These are phyloP conservation scores for Cytospora paraplurivora DNA, from an alignment of 2,329 filamentous ascomycete genomes.

Conservation along the genomic window DNA sequence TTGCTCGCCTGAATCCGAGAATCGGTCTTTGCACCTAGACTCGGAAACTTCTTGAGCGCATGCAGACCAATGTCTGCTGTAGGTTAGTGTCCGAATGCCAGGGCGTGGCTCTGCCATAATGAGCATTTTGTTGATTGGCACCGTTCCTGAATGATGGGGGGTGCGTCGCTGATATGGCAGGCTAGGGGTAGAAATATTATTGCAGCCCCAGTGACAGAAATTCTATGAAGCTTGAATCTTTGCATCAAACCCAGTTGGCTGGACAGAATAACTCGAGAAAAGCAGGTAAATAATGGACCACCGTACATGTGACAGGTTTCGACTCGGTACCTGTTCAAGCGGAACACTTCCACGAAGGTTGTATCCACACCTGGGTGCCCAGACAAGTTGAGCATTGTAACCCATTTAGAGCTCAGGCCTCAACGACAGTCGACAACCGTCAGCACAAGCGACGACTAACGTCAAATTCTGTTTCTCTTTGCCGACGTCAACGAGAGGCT, in stretches of 20 bases:
- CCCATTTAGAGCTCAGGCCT: not conserved
- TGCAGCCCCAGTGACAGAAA: too few relatives aligned
- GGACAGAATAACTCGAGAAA: too few relatives aligned
- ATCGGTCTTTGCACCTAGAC: not conserved
- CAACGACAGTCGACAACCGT: conserved; percentile 10
- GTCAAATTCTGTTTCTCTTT: conserved; percentile 33
- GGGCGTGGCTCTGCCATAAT: conserved; percentile 5
- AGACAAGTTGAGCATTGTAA: not conserved
- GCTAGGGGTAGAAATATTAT: too few relatives aligned
- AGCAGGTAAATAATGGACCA: too few relatives aligned
- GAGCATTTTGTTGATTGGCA: not conserved
- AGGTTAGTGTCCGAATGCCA: conserved; percentile 5
- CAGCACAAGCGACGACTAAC: conserved; percentile 27
- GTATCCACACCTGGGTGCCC: not conserved
- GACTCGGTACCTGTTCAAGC: not conserved
- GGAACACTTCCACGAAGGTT: too few relatives aligned
- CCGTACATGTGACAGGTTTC: not conserved
- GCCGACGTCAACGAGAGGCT: conserved; percentile 29
- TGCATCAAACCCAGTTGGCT: too few relatives aligned
- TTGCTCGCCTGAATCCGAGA: not conserved
- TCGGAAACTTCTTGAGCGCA: conserved; percentile 1
- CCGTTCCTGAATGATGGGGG: not conserved
- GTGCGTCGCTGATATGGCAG: not conserved
- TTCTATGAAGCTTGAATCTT: too few relatives aligned
- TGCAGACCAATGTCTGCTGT: conserved; percentile 7